A percentile compares a stretch with the other conserved stretches of the same genome.
Conservation (phyloP, 176 grass and related monocot species). For the Secale cereale region DNA sequence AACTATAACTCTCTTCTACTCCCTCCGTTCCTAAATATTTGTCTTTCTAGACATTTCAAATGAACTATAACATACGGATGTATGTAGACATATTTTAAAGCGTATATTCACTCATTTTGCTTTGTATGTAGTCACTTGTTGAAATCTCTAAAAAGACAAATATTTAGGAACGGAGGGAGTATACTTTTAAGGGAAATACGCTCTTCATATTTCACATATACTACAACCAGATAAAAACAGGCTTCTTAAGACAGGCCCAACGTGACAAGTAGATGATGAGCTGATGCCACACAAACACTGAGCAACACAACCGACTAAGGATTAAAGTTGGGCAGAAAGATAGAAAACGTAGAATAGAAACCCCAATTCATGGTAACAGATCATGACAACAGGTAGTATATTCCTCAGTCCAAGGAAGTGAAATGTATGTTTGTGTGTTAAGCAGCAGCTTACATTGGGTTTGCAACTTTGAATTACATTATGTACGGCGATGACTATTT, state of each 20-base stretch:
- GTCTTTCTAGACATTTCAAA: too few species aligned
- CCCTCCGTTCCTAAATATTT: too few species aligned
- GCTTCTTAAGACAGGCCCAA: not conserved
- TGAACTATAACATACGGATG: too few species aligned
- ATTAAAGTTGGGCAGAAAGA: not conserved
- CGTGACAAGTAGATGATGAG: not conserved
- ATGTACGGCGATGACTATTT: too few species aligned
- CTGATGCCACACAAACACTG: not conserved
- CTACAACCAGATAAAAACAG: not conserved
- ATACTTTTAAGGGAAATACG: not conserved
- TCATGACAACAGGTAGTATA: not conserved
- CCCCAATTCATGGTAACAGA: not conserved
- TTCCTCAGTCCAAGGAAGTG: not conserved
- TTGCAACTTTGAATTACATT: too few species aligned
- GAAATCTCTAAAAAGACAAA: too few species aligned
- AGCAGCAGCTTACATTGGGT: too few species aligned
- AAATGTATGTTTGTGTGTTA: not conserved
- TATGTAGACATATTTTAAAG: too few species aligned
- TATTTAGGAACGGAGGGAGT: too few species aligned
- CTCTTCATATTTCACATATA: not conserved
- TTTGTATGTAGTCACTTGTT: too few species aligned
- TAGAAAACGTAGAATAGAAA: not conserved
- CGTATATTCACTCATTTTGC: too few species aligned
- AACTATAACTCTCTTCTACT: not conserved
- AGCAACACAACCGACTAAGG: not conserved